Conservation (phyloP, 306 rosid species). For the Prinsepia uniflora region DNA sequence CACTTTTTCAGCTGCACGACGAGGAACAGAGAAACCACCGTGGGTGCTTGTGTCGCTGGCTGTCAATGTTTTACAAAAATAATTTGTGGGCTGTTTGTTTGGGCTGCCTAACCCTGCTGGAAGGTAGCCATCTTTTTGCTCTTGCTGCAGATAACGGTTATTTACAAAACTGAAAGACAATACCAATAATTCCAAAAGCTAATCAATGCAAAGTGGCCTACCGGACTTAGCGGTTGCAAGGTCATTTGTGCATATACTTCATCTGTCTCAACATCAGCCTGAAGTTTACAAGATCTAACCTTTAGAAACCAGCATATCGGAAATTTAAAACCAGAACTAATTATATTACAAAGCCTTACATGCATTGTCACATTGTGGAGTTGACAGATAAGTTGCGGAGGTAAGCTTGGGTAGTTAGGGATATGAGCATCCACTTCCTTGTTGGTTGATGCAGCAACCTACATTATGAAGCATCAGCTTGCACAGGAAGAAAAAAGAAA, state of each 20-base stretch:
- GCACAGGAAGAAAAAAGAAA: too few species aligned
- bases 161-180: constrained; percentile 22
- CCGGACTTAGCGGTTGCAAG: constrained; percentile 83
- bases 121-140: constrained; percentile 89
- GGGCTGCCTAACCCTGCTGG: constrained; percentile 85
- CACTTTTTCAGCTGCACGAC: constrained; percentile 98
- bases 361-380: constrained; percentile 98
- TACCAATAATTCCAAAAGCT: constrained; percentile 13
- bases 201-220: constrained; percentile 31
- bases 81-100: constrained; percentile 91
- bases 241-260: constrained; percentile 98
- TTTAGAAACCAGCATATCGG: constrained; percentile 10
- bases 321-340: constrained; percentile 9
- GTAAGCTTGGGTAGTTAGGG: constrained; percentile 89
- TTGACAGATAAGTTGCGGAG: constrained; percentile 93
- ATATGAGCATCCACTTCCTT: constrained; percentile 86
- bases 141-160: constrained; percentile 55
- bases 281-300: constrained; percentile 28
- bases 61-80: constrained; percentile 92
- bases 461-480: constrained; percentile 13
- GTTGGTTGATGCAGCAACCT: constrained; percentile 96
- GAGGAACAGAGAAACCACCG: constrained; percentile 99
- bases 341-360: constrained; percentile 43
- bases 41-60: constrained; percentile 99
- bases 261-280: constrained; percentile 92